Conservation (phyloP, 352 stramenopile species). For the Pythium brassicae region DNA sequence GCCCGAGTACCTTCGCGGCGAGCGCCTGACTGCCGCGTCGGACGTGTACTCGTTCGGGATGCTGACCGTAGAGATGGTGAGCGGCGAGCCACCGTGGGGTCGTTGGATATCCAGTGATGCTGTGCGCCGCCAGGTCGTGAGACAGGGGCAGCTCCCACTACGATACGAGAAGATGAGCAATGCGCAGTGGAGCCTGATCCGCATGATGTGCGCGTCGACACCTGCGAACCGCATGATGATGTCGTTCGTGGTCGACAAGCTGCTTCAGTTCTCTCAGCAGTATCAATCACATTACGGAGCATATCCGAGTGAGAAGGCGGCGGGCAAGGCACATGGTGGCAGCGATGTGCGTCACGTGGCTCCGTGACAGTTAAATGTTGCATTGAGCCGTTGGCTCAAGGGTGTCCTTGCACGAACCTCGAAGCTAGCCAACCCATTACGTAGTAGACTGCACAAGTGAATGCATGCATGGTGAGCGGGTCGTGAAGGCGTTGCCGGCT, state of each 20-base stretch:
- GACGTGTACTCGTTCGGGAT: constrained; percentile 2
- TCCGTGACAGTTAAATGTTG: no score
- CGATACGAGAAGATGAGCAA: neutral
- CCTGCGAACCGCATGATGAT: constrained; percentile 6
- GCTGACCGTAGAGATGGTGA: constrained; percentile 12
- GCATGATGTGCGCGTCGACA: constrained; percentile 11
- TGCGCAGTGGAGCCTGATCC: constrained; percentile 14
- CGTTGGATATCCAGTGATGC: neutral
- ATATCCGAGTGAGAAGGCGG: no score
- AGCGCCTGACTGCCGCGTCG: neutral
- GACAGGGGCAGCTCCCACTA: neutral
- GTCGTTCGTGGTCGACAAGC: constrained; percentile 12
- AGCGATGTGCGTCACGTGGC: no score
- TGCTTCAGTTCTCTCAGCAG: neutral
- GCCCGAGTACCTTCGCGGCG: neutral
- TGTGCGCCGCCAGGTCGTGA: constrained; percentile 5
- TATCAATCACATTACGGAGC: no score
- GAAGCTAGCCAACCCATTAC: no score
- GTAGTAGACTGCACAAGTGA: no score
- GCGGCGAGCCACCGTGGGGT: constrained; percentile 9
- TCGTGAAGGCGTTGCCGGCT: no score
- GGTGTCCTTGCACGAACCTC: no score
- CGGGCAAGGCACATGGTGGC: no score
- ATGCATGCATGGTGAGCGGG: no score
- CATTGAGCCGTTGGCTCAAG: no score